Evolutionary conservation across 2,329 filamentous ascomycete genomes (phyloP), one percentile per base, ranked within the genome.

Genomic region (Bimuria novae-zelandiae): DNA sequence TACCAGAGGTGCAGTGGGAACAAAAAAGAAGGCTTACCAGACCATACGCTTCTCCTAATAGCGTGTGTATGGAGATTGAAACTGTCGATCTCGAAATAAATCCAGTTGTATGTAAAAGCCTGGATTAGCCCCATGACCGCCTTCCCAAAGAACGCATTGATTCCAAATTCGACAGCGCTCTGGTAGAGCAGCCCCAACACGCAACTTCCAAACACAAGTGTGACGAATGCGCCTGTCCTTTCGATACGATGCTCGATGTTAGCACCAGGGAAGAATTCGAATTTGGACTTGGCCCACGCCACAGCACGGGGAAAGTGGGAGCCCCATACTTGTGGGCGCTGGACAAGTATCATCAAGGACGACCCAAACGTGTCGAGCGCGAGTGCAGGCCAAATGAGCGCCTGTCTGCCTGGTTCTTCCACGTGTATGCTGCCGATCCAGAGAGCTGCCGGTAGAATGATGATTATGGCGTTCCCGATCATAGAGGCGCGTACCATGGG

Each of bases 211-310:
- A 88, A 82, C 1, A 88, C 84, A 2, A 88, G 74, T 0, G 84
- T 82, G 0, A 87, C 82, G 62, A 88, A 88, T 0, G 84, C 84
- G 51, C 83, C 83, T 25, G 82, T 87, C 6, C 85, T 76, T 68
- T 87, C 85, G 4, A 84, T 83, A 49, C 83, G 80, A 67, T 88
- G 85, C 69, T 88, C 85, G 57, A 88, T 88, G 59, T 86, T 88
- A 41, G 83, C 75, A 0, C 82, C 84, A 2, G 84, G 85, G 48
- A 79, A 81, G 67, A 86, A 86, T 56, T 86, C 83, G 52, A 85
- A 83, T 3, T 75, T 66, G 4, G 69, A 63, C 8, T 68, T 65
- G 2, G 68, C 52, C 58, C 68, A 69, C 0, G 21, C 51, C 10
- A 54, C 51, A 1, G 58, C 52, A 59, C 4, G 41, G 32, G 14